Base-by-base conservation (phyloP, 805 yeast species). In the Myxozyma kluyveri region DNA sequence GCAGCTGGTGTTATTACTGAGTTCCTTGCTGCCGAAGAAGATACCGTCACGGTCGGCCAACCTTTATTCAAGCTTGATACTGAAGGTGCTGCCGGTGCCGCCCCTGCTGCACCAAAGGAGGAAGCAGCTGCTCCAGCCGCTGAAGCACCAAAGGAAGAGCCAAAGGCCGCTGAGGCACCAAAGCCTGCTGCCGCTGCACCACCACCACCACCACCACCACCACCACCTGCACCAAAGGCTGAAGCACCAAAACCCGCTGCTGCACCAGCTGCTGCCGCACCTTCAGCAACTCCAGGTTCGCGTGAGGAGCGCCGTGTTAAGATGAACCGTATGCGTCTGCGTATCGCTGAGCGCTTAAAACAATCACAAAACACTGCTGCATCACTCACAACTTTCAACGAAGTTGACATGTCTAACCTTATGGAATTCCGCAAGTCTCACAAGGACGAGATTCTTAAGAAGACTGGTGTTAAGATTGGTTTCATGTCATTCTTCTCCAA, bases 301-400 rank as follows among this genome's bases (percentile, higher is more conserved):
- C 86, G 99, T 77, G 72, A 75, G 57, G 98, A 93, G 75, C 86
- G 83, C 69, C 82, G 89, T 70, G 95, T 93, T 60, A 91, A 91
- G 79, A 91, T 91, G 98, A 93, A 90, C 83, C 87, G 99, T 78
- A 93, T 91, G 98, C 86, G 99, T 76, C 74, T 88, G 75, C 88
- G 99, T 80, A 93, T 93, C 63, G 96, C 99, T 56, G 98, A 91
- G 78, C 88, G 99, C 76, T 85, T 91, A 69, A 91, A 91, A 88
- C 98, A 93, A 78, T 87, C 98, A 32, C 99, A 91, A 76, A 93
- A 93, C 79, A 90, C 98, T 50, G 95, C 98, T 61, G 99, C 99
- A 35, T 88, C 98, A 42, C 81, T 91, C 69, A 91, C 99, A 50
- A 91, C 99, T 45, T 91, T 91, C 81, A 91, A 91, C 75, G 99